phyloP scores from a whole-genome alignment of 352 stramenopile species.

The Globisporangium middletonii region DNA sequence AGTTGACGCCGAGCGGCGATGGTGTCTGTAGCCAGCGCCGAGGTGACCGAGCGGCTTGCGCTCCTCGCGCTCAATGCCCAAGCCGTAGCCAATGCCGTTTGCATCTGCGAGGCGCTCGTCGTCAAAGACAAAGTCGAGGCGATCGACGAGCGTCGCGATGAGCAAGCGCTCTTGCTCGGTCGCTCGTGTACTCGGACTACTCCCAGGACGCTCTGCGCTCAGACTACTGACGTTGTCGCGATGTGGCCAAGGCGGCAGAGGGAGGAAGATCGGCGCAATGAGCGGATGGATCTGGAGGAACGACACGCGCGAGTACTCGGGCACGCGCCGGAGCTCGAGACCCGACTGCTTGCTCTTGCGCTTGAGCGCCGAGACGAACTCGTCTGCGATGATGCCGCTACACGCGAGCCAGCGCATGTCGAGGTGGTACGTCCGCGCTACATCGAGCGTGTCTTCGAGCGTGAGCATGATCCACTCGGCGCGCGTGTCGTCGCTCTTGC shows the following conservation, averaged over 20 bases:
- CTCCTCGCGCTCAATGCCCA: constrained; percentile 50
- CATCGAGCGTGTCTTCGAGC: constrained; percentile 54
- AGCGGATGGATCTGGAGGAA: constrained; percentile 72
- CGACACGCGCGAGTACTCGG: constrained; percentile 66
- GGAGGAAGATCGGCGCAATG: constrained; percentile 59
- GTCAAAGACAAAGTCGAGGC: constrained; percentile 58
- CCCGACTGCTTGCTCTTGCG: constrained; percentile 61
- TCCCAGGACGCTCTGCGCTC: no score
- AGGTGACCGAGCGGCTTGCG: constrained; percentile 12
- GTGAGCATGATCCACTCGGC: constrained; percentile 74
- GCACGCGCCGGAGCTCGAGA: constrained; percentile 64
- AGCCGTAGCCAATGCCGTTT: constrained; percentile 56
- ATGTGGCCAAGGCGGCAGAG: constrained; percentile 15
- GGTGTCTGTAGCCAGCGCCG: background rate
- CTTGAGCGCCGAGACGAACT: constrained; percentile 60
- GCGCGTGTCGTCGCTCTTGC: constrained; percentile 41
- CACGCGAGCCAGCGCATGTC: constrained; percentile 78
- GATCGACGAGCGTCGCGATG: constrained; percentile 28
- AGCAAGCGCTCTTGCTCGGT: constrained; percentile 19
- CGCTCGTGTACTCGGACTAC: no score
- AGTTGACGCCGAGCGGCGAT: constrained; percentile 21
- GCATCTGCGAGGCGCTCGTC: constrained; percentile 61
- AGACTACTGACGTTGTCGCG: constrained; percentile 3
- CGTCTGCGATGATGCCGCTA: constrained; percentile 63
- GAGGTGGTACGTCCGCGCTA: constrained; percentile 56